Conservation (phyloP, 2,329 filamentous ascomycete species). For the Sclerotinia borealis region DNA sequence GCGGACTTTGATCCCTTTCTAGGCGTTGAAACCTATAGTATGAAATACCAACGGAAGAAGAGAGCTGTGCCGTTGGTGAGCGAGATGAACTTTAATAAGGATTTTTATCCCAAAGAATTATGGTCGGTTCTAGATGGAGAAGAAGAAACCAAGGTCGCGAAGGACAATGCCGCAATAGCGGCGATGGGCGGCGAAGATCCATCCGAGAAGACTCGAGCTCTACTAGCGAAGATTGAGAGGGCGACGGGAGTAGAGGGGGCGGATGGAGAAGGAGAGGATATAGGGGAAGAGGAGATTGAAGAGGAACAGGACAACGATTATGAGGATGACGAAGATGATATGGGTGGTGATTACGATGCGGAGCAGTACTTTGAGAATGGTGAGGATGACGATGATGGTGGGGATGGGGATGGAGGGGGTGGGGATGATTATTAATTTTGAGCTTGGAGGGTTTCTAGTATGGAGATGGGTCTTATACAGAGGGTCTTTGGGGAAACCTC, state of each 20-base stretch:
- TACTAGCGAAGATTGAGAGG: conserved; percentile 23
- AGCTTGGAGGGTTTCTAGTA: neutral
- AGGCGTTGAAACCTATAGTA: conserved; percentile 54
- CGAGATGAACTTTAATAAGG: conserved; percentile 47
- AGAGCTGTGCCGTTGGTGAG: conserved; percentile 48
- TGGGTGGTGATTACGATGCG: conserved; percentile 56
- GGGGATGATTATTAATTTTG: conserved; percentile 24
- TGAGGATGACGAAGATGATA: conserved; percentile 54
- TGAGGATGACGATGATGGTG: conserved; percentile 46
- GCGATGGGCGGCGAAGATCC: conserved; percentile 25
- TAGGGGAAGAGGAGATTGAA: conserved; percentile 39
- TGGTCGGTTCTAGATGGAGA: conserved; percentile 45
- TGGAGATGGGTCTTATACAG: neutral
- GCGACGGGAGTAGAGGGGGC: conserved; percentile 31
- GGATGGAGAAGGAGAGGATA: conserved; percentile 35
- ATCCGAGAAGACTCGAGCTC: conserved; percentile 24
- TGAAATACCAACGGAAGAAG: conserved; percentile 51
- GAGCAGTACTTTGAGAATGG: conserved; percentile 60
- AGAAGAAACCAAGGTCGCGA: conserved; percentile 27
- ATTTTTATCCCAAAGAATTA: conserved; percentile 53
- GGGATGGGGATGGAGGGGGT: conserved; percentile 33
- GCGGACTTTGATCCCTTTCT: conserved; percentile 54
- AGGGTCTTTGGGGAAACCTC: neutral
- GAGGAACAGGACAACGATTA: conserved; percentile 38
- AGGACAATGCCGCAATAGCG: conserved; percentile 30